Percentiles rank a stretch among this genome's conserved stretches.
Conservation (phyloP, 495 filamentous ascomycete species). For the Penicillium taxi region DNA sequence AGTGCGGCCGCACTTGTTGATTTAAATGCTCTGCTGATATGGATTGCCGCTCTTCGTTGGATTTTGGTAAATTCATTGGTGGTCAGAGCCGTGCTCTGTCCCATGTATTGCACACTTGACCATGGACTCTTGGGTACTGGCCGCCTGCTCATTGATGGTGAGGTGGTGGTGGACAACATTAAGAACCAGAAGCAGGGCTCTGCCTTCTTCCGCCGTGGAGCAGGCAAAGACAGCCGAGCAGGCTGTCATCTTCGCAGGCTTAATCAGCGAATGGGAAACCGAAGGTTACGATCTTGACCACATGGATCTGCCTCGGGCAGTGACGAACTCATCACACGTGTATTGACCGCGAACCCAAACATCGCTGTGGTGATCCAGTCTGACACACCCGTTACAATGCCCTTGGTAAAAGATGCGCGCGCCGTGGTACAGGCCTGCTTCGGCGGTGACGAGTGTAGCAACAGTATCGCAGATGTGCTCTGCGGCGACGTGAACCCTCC, state of each 20-base stretch:
- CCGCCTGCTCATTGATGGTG: constrained; percentile 58
- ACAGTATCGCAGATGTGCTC: constrained; percentile 52
- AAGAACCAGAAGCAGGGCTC: constrained; percentile 53
- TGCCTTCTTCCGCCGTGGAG: constrained; percentile 55
- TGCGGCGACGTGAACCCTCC: constrained; percentile 48
- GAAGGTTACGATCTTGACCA: constrained; percentile 75
- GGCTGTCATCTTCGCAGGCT: constrained; percentile 69
- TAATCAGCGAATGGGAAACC: constrained; percentile 82
- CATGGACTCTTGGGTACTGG: constrained; percentile 70
- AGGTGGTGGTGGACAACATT: constrained; percentile 62
- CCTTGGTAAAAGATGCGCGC: constrained; percentile 61
- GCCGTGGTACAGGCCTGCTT: constrained; percentile 72
- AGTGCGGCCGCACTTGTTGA: too few relatives aligned
- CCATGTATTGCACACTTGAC: too few relatives aligned
- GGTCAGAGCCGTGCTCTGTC: too few relatives aligned
- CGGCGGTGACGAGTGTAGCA: constrained; percentile 59
- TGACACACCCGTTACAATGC: constrained; percentile 79
- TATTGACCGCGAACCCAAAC: constrained; percentile 62
- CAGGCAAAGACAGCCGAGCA: constrained; percentile 60
- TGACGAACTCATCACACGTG: constrained; percentile 63
- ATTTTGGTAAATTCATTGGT: too few relatives aligned
- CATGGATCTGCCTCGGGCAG: constrained; percentile 75
- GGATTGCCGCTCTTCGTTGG: too few relatives aligned
- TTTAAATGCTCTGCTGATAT: too few relatives aligned
- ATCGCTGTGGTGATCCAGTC: constrained; percentile 76